Percentiles rank a stretch among this genome's conserved stretches.
These are phyloP conservation scores for Malania oleifera DNA, from an alignment of 164 flowering plant species.

Conservation along the genomic window DNA sequence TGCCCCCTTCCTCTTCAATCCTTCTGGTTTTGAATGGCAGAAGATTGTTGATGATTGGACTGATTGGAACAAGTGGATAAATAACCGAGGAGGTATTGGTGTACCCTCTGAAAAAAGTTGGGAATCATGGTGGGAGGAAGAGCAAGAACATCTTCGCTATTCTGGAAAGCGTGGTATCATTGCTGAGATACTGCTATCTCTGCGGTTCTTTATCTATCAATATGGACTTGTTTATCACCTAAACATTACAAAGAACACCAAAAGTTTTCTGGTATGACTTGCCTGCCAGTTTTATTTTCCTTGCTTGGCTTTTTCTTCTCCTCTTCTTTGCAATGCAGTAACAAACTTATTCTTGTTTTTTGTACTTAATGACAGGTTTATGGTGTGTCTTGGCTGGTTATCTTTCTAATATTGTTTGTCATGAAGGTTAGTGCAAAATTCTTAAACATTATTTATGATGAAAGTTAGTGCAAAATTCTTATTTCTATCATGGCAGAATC, in stretches of 20 bases:
- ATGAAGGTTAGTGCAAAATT: slow-evolving; percentile 65
- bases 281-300: background rate
- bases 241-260: slow-evolving; percentile 38
- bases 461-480: slow-evolving; percentile 47
- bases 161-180: slow-evolving; percentile 80
- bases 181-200: slow-evolving; percentile 65
- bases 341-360: background rate
- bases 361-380: slow-evolving; percentile 71
- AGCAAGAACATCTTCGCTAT: slow-evolving; percentile 84
- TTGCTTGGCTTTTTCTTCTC: background rate
- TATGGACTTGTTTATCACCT: slow-evolving; percentile 95
- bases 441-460: slow-evolving; percentile 10
- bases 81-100: slow-evolving; percentile 88
- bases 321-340: background rate
- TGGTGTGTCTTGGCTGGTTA: slow-evolving; percentile 90
- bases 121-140: slow-evolving; percentile 99
- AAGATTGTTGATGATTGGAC: slow-evolving; percentile 98
- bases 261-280: slow-evolving; percentile 61
- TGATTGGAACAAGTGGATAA: slow-evolving; percentile 97
- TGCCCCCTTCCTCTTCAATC: slow-evolving; percentile 96
- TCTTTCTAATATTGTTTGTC: slow-evolving; percentile 59
- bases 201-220: slow-evolving; percentile 86
- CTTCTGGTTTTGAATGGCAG: slow-evolving; percentile 99
- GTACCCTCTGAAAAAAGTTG: slow-evolving; percentile 91
- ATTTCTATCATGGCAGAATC: background rate